Evolutionary conservation across 2,329 filamentous ascomycete genomes (phyloP).

Genomic region (Botrytis sinoallii): DNA sequence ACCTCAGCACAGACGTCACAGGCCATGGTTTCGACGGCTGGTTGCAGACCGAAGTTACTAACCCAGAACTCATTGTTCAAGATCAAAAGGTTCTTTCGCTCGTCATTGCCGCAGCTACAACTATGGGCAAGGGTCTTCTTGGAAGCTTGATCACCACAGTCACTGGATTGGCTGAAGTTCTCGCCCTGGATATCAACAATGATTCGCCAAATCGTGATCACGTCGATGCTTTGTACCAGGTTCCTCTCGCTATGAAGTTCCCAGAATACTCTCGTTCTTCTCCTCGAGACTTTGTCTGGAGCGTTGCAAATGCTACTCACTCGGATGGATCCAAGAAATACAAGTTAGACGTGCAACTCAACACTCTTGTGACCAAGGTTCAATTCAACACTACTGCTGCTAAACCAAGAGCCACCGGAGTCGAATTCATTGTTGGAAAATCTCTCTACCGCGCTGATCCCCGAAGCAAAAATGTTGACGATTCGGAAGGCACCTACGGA

Average conservation of each 20-base stretch:
- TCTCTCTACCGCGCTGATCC: conserved; percentile 45
- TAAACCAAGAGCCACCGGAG: conserved; percentile 40
- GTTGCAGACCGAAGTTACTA: conserved; percentile 32
- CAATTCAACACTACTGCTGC: conserved; percentile 20
- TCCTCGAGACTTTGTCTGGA: conserved; percentile 27
- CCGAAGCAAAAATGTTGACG: conserved; percentile 35
- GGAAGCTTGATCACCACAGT: not conserved
- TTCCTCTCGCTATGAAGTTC: conserved; percentile 31
- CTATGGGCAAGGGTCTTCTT: not conserved
- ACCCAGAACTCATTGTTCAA: conserved; percentile 21
- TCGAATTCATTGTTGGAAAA: conserved; percentile 43
- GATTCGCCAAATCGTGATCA: conserved; percentile 27
- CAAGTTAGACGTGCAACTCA: conserved; percentile 14
- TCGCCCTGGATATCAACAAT: conserved; percentile 31
- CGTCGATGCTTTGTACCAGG: conserved; percentile 29
- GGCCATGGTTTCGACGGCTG: conserved; percentile 34
- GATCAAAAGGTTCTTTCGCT: conserved; percentile 23
- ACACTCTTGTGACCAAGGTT: conserved; percentile 42
- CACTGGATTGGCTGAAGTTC: conserved; percentile 17
- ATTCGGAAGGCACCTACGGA: conserved; percentile 25
- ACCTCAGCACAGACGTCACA: conserved; percentile 39
- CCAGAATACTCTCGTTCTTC: conserved; percentile 23
- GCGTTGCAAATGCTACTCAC: conserved; percentile 23
- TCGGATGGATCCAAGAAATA: conserved; percentile 23
- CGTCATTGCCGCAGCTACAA: not conserved